Evolutionary conservation across 148 eudicot species (phyloP).

Genomic region (Fallopia convolvulus): DNA sequence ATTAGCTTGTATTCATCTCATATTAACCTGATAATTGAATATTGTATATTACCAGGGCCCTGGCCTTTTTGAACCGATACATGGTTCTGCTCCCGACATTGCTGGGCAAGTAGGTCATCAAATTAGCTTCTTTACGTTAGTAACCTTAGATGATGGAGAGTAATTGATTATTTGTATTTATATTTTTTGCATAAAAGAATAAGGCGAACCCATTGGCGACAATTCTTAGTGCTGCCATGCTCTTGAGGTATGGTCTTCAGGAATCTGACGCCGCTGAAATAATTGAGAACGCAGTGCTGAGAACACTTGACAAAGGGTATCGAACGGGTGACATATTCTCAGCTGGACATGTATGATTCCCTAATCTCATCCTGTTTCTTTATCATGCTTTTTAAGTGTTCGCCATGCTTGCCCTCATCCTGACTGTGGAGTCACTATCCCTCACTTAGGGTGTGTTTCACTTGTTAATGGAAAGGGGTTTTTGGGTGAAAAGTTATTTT

Average conservation of each 20-base stretch:
- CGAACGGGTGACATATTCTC: conserved; percentile 90
- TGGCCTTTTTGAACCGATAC: conserved; percentile 93
- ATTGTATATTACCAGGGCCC: conserved; percentile 56
- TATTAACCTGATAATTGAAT: background rate
- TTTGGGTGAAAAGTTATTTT: too few species aligned
- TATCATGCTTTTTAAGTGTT: background rate
- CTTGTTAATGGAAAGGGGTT: too few species aligned
- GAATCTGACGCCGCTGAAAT: conserved; percentile 80
- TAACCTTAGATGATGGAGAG: too few species aligned
- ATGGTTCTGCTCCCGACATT: conserved; percentile 98
- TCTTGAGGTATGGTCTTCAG: conserved; percentile 83
- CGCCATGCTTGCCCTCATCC: background rate
- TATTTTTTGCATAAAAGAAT: conserved; percentile 32
- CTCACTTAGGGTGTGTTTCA: too few species aligned
- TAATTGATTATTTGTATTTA: background rate
- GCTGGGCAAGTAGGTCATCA: conserved; percentile 70
- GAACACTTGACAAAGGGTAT: conserved; percentile 60
- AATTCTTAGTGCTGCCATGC: conserved; percentile 92
- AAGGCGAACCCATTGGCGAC: conserved; percentile 95
- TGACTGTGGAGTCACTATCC: background rate
- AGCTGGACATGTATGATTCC: conserved; percentile 51
- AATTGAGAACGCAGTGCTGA: conserved; percentile 80
- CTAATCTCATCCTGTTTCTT: background rate
- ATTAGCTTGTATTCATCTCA: background rate
- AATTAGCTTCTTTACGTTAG: background rate